Evolutionary conservation across 108 stramenopile species (phyloP), one percentile per base, ranked within the genome.

Genomic region (Skeletonema marinoi): DNA sequence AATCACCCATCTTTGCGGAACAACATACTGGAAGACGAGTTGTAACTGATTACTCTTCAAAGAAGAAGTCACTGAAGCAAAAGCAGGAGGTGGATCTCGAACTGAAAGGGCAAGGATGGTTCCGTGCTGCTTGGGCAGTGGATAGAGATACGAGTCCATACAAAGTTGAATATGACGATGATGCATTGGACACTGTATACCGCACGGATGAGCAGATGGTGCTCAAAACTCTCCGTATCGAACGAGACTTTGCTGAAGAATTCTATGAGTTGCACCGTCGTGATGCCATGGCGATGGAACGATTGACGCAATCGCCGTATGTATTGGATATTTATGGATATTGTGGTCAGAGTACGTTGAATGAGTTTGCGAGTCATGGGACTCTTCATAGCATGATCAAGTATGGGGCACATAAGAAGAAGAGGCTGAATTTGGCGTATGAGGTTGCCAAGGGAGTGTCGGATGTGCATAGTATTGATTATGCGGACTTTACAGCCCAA

Each of bases 211-310:
- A 56, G 25, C 25, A 21, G 25, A 4, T 56, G 10, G 8, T 56
- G 1, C 54, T 56, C 54, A 56, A 56, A 56, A 56, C 54, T 10
- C 54, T 56, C 25, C 54, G 54, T 56, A 56, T 56, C 25, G 54
- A 56, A 56, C 54, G 54, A 9, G 54, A 56, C 2, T 56, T 56
- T 56, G 9, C n/a, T 3, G 54, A 56, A 25, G 54, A 56, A n/a
- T 88, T 86, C 35, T 93, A 83, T 71, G 92, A 96, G 66, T 75
- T 92, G 58, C 88, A 90, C 78, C 91, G 92, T 16, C 79, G 86
- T 60, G 95, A 96, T 78, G 92, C 95, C 1, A 84, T 96, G 25
- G 90, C 95, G 16, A 88, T 93, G 81, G 95, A 96, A 44, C 82
- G 88, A 9, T 67, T 96, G 50, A 89, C 90, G 4, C 75, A 67